A percentile compares a stretch with the other conserved stretches of the same genome.
Evolutionary conservation across 768 basidiomycete genomes (phyloP).

Genomic region (Cystofilobasidium ferigula): DNA sequence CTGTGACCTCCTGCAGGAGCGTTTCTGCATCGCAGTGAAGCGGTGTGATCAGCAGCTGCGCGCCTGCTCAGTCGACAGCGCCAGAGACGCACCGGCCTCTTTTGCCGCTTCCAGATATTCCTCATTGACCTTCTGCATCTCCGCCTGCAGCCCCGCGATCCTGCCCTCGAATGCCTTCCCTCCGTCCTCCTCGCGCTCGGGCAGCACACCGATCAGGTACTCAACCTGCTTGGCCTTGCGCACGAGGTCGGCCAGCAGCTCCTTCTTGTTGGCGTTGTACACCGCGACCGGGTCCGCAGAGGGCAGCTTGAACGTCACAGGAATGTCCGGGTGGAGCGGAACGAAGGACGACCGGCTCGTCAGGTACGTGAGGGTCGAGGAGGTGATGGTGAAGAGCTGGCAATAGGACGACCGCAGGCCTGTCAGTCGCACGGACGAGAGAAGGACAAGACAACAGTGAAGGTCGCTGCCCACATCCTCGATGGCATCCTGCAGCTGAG

Average conservation of each 20-base stretch:
- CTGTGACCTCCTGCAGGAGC: too few relatives aligned
- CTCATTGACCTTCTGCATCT: slow-evolving; percentile 60
- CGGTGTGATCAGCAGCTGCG: too few relatives aligned
- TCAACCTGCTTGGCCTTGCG: slow-evolving; percentile 83
- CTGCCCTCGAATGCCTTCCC: slow-evolving; percentile 52
- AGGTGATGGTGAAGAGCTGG: slow-evolving; percentile 80
- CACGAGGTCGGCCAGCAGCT: slow-evolving; percentile 70
- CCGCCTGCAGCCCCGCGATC: slow-evolving; percentile 55
- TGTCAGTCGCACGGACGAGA: neutral
- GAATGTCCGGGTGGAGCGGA: slow-evolving; percentile 65
- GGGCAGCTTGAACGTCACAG: slow-evolving; percentile 71
- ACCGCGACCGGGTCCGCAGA: slow-evolving; percentile 55
- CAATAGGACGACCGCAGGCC: neutral
- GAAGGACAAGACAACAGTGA: slow-evolving; percentile 20
- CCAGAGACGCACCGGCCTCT: slow-evolving; percentile 58
- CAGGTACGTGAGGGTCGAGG: slow-evolving; percentile 66
- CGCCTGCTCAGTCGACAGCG: too few relatives aligned
- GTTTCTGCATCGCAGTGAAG: too few relatives aligned
- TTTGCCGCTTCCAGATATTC: slow-evolving; percentile 64
- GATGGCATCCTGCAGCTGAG: slow-evolving; percentile 87
- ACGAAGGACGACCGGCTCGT: slow-evolving; percentile 63
- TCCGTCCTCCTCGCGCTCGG: slow-evolving; percentile 66
- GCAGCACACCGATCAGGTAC: slow-evolving; percentile 66
- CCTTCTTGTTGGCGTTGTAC: slow-evolving; percentile 71
- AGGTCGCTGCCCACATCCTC: too few relatives aligned